Conservation (phyloP, 2,329 filamentous ascomycete genomes). For the Aspergillus pseudoviridinutans region DNA sequence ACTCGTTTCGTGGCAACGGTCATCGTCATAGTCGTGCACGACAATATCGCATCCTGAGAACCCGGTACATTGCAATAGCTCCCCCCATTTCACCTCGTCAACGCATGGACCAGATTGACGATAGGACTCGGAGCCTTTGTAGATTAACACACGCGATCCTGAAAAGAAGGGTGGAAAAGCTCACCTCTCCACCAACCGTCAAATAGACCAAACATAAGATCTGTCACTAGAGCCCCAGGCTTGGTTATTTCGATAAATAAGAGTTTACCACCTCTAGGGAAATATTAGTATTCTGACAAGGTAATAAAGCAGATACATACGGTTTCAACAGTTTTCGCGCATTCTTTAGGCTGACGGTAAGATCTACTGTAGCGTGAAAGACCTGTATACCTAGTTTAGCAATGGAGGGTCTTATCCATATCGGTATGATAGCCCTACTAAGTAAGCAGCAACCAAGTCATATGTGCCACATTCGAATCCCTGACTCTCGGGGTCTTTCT, state of each 20-base stretch:
- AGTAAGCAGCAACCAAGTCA: constrained; percentile 15
- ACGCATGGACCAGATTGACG: constrained; percentile 6
- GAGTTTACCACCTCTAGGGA: constrained; percentile 8
- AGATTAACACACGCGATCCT: neutral
- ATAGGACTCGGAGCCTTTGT: constrained; percentile 4
- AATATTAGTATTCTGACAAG: neutral
- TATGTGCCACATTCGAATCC: constrained; percentile 15
- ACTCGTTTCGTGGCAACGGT: constrained; percentile 3
- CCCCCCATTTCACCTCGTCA: constrained; percentile 4
- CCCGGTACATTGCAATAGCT: constrained; percentile 4
- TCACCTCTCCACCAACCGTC: constrained; percentile 13
- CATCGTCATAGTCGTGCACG: constrained; percentile 10
- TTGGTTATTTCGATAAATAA: constrained; percentile 8
- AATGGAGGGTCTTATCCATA: no score
- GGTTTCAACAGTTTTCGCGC: constrained; percentile 9
- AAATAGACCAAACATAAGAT: constrained; percentile 9
- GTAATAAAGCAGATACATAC: neutral
- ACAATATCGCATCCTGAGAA: constrained; percentile 16
- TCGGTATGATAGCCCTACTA: constrained; percentile 2
- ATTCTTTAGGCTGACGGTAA: constrained; percentile 3
- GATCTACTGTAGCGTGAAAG: constrained; percentile 5
- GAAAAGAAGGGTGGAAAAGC: no score
- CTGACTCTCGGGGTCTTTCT: constrained; percentile 13
- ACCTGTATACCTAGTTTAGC: neutral
- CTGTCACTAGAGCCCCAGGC: neutral